Percentiles rank a stretch among this genome's conserved stretches.
Conservation (phyloP, 2,329 filamentous ascomycete genomes). For the Sphaceloma murrayae region DNA sequence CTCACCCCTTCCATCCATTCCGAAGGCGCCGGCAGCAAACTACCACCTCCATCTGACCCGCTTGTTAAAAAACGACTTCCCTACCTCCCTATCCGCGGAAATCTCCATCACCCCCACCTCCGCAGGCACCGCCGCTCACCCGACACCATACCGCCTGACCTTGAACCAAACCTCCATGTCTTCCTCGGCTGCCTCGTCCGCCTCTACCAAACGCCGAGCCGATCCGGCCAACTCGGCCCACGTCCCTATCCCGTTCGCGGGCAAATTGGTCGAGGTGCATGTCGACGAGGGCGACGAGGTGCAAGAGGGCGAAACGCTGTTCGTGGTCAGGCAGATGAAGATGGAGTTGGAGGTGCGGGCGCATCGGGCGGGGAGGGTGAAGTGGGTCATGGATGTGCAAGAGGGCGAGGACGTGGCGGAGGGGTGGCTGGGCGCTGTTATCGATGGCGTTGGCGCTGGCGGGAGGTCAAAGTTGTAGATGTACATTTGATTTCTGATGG, state of each 20-base stretch:
- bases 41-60: constrained; percentile 48
- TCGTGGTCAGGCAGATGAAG: constrained; percentile 57
- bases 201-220: constrained; percentile 39
- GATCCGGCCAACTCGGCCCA: constrained; percentile 43
- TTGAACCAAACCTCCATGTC: constrained; percentile 38
- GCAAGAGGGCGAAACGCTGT: constrained; percentile 44
- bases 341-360: constrained; percentile 57
- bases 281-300: constrained; percentile 45
- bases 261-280: constrained; percentile 50
- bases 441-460: constrained; percentile 28
- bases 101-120: constrained; percentile 39
- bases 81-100: constrained; percentile 45
- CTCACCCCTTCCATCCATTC: constrained; percentile 24
- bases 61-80: constrained; percentile 52
- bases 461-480: constrained; percentile 22
- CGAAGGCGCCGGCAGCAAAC: constrained; percentile 12
- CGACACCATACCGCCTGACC: constrained; percentile 34
- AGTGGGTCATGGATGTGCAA: constrained; percentile 45
- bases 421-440: constrained; percentile 43
- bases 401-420: constrained; percentile 49
- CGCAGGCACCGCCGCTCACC: constrained; percentile 22
- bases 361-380: constrained; percentile 38
- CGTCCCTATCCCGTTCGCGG: constrained; percentile 48
- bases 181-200: constrained; percentile 31
- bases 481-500: too few relatives aligned